phyloP scores from a whole-genome alignment of 2,329 filamentous ascomycete genomes.

The Aspergillus neoniger region DNA sequence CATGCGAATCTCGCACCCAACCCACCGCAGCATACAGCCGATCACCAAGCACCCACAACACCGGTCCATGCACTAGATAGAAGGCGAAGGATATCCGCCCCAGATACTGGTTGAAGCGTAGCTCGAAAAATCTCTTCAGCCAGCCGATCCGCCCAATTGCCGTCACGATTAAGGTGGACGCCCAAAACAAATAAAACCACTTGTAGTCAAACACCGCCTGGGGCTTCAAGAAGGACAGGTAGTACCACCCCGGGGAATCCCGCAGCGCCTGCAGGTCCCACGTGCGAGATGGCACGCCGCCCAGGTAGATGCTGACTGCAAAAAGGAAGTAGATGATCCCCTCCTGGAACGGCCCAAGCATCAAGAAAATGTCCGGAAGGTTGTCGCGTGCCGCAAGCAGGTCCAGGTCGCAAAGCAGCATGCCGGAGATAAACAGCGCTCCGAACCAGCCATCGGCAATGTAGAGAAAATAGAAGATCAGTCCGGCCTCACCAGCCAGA shows the following conservation, averaged over 20 bases:
- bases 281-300: conserved; percentile 60
- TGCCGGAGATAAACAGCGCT: conserved; percentile 62
- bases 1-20: conserved; percentile 53
- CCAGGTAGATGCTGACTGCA: conserved; percentile 56
- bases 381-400: conserved; percentile 53
- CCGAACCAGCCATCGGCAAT: conserved; percentile 66
- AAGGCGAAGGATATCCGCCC: conserved; percentile 64
- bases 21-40: conserved; percentile 64
- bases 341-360: conserved; percentile 52
- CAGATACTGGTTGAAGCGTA: conserved; percentile 61
- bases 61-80: conserved; percentile 65
- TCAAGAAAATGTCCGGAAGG: conserved; percentile 53
- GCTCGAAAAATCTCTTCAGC: conserved; percentile 62
- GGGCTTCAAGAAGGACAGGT: conserved; percentile 62
- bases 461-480: conserved; percentile 68
- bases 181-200: conserved; percentile 69
- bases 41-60: conserved; percentile 63
- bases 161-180: conserved; percentile 58
- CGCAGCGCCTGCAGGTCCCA: conserved; percentile 53
- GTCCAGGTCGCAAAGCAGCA: conserved; percentile 65
- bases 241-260: conserved; percentile 62
- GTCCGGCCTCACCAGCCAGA: conserved; percentile 53
- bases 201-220: conserved; percentile 67
- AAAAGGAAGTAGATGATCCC: conserved; percentile 58
- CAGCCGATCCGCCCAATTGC: conserved; percentile 59